Evolutionary conservation across 805 yeast species (phyloP).

Genomic region (Metschnikowia dekortorum): DNA sequence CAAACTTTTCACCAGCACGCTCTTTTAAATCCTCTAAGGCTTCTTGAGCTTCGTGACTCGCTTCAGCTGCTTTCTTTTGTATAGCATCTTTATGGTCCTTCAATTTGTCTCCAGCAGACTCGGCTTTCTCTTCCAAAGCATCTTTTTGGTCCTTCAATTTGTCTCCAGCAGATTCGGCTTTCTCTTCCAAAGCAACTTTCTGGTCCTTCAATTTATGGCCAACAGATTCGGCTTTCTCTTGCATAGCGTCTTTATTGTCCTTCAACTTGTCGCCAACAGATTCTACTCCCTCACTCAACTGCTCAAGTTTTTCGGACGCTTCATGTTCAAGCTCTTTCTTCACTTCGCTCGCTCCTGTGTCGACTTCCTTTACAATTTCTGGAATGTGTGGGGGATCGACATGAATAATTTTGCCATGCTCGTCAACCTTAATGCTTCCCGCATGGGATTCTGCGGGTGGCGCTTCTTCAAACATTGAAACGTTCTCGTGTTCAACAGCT

Average conservation of each 20-base stretch:
- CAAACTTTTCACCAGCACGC: not conserved
- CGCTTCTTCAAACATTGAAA: slow-evolving; percentile 8
- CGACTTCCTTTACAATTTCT: slow-evolving; percentile 9
- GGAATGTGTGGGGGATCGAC: slow-evolving; percentile 14
- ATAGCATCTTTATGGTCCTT: slow-evolving; percentile 2
- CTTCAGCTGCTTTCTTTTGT: slow-evolving; percentile 1
- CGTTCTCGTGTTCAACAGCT: not conserved
- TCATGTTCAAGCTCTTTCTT: not conserved
- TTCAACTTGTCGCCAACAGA: not conserved
- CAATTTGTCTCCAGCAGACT: not conserved
- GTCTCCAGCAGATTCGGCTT: slow-evolving; percentile 1
- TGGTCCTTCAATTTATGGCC: not conserved
- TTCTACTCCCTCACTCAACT: not conserved
- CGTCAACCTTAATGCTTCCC: slow-evolving; percentile 13
- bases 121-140: slow-evolving; percentile 2
- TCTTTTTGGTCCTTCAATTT: not conserved
- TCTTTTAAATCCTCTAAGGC: not conserved
- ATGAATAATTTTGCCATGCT: slow-evolving; percentile 4
- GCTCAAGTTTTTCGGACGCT: not conserved
- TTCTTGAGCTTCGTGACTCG: slow-evolving; percentile 4
- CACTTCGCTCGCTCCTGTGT: slow-evolving; percentile 1
- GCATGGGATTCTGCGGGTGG: slow-evolving; percentile 15
- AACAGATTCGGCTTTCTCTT: slow-evolving; percentile 2
- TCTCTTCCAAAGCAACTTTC: slow-evolving; percentile 3
- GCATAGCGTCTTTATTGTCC: slow-evolving; percentile 1